phyloP scores from a whole-genome alignment of 140 eudicot species.

The Oenanthe javanica region DNA sequence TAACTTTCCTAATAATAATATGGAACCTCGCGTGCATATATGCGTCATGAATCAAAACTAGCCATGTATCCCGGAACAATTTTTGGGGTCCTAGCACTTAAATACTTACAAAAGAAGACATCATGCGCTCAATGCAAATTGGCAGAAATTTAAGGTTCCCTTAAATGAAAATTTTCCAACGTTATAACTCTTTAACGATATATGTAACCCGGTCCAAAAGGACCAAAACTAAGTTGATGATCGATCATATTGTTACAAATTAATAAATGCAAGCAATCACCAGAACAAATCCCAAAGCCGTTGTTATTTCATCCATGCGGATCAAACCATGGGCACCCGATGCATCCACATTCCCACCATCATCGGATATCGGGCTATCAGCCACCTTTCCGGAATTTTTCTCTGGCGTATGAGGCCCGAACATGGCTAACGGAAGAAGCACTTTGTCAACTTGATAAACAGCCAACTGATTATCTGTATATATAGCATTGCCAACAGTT shows the following conservation, averaged over 20 bases:
- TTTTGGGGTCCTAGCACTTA: not conserved
- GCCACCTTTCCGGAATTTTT: conserved; percentile 22
- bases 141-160: not conserved
- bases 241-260: not conserved
- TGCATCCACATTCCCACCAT: conserved; percentile 21
- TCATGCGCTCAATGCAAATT: not conserved
- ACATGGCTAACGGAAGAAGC: conserved; percentile 56
- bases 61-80: too few relatives aligned
- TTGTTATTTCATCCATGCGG: not conserved
- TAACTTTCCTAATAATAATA: too few relatives aligned
- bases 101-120: not conserved
- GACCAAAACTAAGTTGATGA: not conserved
- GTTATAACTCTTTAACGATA: too few relatives aligned
- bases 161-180: not conserved
- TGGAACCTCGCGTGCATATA: too few relatives aligned
- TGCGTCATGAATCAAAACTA: too few relatives aligned
- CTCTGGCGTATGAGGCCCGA: conserved; percentile 49
- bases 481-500: conserved; percentile 46
- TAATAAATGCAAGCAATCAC: not conserved
- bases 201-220: not conserved
- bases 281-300: not conserved
- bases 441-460: conserved; percentile 80
- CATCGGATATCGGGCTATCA: conserved; percentile 25
- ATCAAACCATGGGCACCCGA: conserved; percentile 21
- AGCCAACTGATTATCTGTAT: conserved; percentile 53